These are phyloP conservation scores for Polygonum maritimum DNA, from an alignment of 148 eudicot species.

Conservation along the genomic window DNA sequence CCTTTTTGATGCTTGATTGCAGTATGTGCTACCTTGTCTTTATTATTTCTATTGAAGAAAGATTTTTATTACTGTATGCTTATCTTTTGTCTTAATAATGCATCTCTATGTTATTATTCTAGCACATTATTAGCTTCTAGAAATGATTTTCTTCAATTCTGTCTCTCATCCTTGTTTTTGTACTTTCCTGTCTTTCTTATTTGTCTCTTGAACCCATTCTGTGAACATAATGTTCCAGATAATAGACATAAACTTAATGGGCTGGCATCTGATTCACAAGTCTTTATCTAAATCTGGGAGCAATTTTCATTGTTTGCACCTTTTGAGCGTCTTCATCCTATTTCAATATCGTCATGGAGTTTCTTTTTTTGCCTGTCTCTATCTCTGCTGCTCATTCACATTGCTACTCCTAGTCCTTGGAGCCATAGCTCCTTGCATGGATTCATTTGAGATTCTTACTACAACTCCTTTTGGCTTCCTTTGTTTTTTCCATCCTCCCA, in stretches of 20 bases:
- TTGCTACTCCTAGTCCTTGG: conserved; percentile 51
- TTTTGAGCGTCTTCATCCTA: conserved; percentile 42
- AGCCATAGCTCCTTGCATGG: conserved; percentile 64
- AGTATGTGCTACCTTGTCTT: not conserved
- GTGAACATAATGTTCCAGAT: conserved; percentile 32
- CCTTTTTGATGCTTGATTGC: not conserved
- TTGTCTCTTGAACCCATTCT: conserved; percentile 22
- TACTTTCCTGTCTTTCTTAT: not conserved
- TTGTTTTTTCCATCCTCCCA: conserved; percentile 48
- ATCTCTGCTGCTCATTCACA: conserved; percentile 33
- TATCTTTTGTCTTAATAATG: not conserved
- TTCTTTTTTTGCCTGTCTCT: conserved; percentile 41
- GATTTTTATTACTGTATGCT: not conserved
- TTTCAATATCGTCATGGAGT: conserved; percentile 29
- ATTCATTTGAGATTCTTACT: conserved; percentile 63
- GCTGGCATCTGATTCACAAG: conserved; percentile 16
- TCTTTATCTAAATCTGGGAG: conserved; percentile 15
- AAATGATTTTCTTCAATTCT: conserved; percentile 4
- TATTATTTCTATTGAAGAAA: no score
- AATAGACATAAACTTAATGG: conserved; percentile 23
- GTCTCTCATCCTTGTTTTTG: conserved; percentile 26
- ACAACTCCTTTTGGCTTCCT: conserved; percentile 61
- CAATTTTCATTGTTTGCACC: conserved; percentile 44
- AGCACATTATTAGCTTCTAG: not conserved
- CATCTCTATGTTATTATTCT: not conserved